A percentile compares a stretch with the other conserved stretches of the same genome.
phyloP scores from a whole-genome alignment of 106 monocot genomes.

The Allium sativum region DNA sequence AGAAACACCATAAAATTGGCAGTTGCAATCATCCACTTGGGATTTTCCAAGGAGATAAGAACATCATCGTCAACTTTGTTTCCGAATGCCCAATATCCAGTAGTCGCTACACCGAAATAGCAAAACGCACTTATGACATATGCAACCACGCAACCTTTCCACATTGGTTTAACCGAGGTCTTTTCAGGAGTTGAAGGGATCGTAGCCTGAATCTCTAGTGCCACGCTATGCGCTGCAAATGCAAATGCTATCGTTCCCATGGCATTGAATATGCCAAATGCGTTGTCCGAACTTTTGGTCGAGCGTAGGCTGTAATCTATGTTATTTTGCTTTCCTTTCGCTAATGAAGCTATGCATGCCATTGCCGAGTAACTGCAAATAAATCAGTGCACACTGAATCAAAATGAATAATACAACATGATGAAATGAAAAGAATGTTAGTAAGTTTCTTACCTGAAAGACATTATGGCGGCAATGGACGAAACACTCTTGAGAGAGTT shows the following conservation, averaged over 20 bases:
- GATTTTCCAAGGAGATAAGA: slow-evolving; percentile 18
- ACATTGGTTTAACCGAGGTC: slow-evolving; percentile 21
- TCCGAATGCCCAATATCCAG: slow-evolving; percentile 23
- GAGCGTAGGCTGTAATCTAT: slow-evolving; percentile 1
- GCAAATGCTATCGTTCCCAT: slow-evolving; percentile 21
- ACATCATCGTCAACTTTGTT: slow-evolving; percentile 15
- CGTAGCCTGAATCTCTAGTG: slow-evolving; percentile 25
- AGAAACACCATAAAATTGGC: slow-evolving; percentile 25
- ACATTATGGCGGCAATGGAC: slow-evolving; percentile 2
- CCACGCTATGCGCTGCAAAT: slow-evolving; percentile 24
- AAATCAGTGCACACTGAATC: background rate
- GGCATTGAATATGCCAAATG: slow-evolving; percentile 12
- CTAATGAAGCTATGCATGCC: background rate
- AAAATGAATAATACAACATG: no score
- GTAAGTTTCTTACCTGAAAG: background rate
- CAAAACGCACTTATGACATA: slow-evolving; percentile 17
- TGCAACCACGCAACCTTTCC: slow-evolving; percentile 10
- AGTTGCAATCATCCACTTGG: slow-evolving; percentile 17
- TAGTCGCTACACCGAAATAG: slow-evolving; percentile 13
- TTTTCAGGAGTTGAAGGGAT: slow-evolving; percentile 27
- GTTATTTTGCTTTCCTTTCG: background rate
- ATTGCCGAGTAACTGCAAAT: slow-evolving; percentile 7
- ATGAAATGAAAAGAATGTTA: no score
- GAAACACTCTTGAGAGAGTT: slow-evolving; percentile 5
- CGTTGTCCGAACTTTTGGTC: background rate